A percentile compares a stretch with the other conserved stretches of the same genome.
phyloP scores from a whole-genome alignment of 352 stramenopile genomes.

The Globisporangium rhizosaccharum region DNA sequence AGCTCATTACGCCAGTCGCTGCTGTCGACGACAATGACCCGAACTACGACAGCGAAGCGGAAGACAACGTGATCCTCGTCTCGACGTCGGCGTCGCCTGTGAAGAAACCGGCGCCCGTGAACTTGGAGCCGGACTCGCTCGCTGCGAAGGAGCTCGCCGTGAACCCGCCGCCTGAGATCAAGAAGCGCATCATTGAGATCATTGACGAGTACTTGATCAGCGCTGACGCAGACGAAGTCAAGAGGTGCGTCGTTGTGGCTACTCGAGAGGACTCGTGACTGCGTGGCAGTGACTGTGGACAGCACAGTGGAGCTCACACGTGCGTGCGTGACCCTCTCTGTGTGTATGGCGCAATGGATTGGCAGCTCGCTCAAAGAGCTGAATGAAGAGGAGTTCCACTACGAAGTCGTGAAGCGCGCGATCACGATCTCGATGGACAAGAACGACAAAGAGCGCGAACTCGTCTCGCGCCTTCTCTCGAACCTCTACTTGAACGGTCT shows the following conservation, averaged over 20 bases:
- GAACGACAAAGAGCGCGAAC: conserved; percentile 88
- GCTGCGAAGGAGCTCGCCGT: conserved; percentile 73
- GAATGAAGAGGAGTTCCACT: conserved; percentile 75
- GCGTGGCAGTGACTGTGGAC: neutral
- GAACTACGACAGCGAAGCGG: conserved; percentile 90
- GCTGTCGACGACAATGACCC: conserved; percentile 89
- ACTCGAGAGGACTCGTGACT: neutral
- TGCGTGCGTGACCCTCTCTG: neutral
- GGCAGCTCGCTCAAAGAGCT: conserved; percentile 61
- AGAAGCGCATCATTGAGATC: conserved; percentile 89
- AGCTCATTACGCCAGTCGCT: conserved; percentile 57
- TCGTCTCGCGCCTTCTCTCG: conserved; percentile 90
- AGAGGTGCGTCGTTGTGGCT: conserved; percentile 24
- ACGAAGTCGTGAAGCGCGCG: conserved; percentile 93
- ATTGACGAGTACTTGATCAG: conserved; percentile 87
- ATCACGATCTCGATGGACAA: conserved; percentile 96
- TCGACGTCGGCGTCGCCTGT: conserved; percentile 42
- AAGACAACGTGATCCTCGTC: conserved; percentile 87
- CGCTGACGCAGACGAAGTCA: conserved; percentile 88
- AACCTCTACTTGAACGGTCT: conserved; percentile 89
- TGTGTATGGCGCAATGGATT: neutral
- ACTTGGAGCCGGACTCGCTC: conserved; percentile 57
- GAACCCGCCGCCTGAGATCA: conserved; percentile 73
- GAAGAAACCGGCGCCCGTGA: conserved; percentile 34
- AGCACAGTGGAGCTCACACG: neutral